Evolutionary conservation across 352 stramenopile species (phyloP).

Genomic region (Phytophthora sp.): DNA sequence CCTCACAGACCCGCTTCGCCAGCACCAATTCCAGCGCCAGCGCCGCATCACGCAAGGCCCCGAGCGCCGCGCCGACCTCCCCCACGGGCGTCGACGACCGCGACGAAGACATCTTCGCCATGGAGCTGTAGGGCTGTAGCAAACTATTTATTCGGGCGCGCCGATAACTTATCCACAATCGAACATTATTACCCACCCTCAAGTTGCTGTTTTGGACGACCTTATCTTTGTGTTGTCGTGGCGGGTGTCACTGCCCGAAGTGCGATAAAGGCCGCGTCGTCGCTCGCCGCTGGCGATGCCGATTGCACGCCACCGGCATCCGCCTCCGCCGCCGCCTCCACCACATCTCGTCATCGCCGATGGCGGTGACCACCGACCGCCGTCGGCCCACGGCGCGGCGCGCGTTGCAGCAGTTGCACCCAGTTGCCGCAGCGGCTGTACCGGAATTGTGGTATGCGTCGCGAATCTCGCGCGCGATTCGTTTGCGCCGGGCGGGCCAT

Average conservation of each 20-base stretch:
- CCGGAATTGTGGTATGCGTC: not conserved
- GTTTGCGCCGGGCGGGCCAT: constrained; percentile 8
- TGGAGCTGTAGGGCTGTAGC: constrained; percentile 55
- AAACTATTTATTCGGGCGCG: constrained; percentile 42
- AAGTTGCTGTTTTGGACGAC: constrained; percentile 9
- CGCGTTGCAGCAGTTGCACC: too few species aligned
- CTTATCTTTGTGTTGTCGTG: constrained; percentile 29
- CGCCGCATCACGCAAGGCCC: constrained; percentile 8
- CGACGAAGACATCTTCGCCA: constrained; percentile 74
- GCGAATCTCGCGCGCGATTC: constrained; percentile 14
- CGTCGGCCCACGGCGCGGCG: too few species aligned
- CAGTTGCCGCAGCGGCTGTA: constrained; percentile 9
- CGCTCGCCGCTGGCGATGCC: too few species aligned
- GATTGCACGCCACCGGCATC: too few species aligned
- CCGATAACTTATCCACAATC: constrained; percentile 34
- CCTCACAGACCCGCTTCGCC: constrained; percentile 4
- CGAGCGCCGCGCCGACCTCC: constrained; percentile 6
- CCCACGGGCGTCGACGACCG: constrained; percentile 21
- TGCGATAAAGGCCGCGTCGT: too few species aligned
- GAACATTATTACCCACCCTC: constrained; percentile 10
- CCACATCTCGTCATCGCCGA: too few species aligned
- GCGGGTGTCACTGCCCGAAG: too few species aligned
- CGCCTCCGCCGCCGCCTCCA: not conserved
- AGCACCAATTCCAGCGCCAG: too few species aligned
- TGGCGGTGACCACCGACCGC: too few species aligned